A percentile compares a stretch with the other conserved stretches of the same genome.
Conservation (phyloP, 2,329 filamentous ascomycete species). For the Chrysoporthe austroafricana region DNA sequence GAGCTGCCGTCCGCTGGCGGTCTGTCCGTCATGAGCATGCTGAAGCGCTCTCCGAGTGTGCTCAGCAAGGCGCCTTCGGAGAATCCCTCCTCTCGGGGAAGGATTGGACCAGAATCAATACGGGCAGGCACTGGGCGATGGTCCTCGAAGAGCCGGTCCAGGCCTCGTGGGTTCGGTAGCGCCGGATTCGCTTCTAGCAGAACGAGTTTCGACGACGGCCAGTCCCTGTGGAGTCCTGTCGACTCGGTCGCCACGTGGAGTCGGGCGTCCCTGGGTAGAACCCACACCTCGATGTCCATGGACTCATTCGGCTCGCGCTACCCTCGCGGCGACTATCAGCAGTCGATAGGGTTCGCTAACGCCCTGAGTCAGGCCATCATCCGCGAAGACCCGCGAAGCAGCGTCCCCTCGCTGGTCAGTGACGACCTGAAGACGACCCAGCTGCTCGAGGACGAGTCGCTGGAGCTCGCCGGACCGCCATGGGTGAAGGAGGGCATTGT, state of each 20-base stretch:
- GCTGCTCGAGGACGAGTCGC: constrained; percentile 86
- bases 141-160: constrained; percentile 83
- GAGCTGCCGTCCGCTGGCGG: constrained; percentile 51
- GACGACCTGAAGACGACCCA: constrained; percentile 64
- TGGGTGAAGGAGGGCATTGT: constrained; percentile 98
- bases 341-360: constrained; percentile 96
- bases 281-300: constrained; percentile 87
- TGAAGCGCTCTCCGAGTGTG: constrained; percentile 87
- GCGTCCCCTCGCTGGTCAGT: constrained; percentile 56
- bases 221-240: constrained; percentile 86
- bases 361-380: constrained; percentile 96
- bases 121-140: constrained; percentile 68
- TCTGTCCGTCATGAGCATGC: constrained; percentile 74
- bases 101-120: constrained; percentile 60
- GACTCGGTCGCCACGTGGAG: constrained; percentile 93
- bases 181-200: constrained; percentile 88
- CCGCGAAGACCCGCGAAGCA: constrained; percentile 71
- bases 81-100: constrained; percentile 70
- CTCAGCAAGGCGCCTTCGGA: constrained; percentile 94
- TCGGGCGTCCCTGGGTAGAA: constrained; percentile 88
- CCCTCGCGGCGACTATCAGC: constrained; percentile 82
- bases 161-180: constrained; percentile 73
- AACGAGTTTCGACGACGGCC: constrained; percentile 90
- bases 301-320: constrained; percentile 83
- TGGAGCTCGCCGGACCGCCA: constrained; percentile 90